A percentile compares a stretch with the other conserved stretches of the same genome.
phyloP scores from a whole-genome alignment of 2,329 filamentous ascomycete species.

The Colletotrichum eleusines region DNA sequence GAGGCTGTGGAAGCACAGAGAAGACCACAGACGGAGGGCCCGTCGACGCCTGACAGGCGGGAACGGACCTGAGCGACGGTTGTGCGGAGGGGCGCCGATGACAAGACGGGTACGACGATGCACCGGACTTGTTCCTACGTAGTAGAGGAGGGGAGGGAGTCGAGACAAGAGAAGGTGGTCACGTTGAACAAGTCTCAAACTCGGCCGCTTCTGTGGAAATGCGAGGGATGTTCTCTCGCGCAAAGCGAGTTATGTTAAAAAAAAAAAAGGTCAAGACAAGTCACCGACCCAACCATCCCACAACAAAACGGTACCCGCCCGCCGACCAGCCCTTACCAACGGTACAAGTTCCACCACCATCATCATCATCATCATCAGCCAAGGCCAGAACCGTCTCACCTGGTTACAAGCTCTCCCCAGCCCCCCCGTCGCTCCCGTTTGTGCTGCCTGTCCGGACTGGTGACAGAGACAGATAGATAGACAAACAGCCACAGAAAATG shows the following conservation, averaged over 20 bases:
- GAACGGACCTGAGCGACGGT: conserved; percentile 22
- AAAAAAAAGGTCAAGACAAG: background rate
- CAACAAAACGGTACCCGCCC: conserved; percentile 7
- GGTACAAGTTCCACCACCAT: too few relatives aligned
- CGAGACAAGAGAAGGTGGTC: conserved; percentile 6
- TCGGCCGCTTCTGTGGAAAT: background rate
- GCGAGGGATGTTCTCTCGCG: conserved; percentile 5
- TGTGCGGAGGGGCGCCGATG: conserved; percentile 5
- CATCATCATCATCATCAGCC: conserved; percentile 36
- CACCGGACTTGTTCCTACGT: background rate
- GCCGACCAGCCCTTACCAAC: background rate
- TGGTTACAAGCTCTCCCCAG: conserved; percentile 22
- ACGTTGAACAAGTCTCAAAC: conserved; percentile 20
- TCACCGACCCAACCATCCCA: conserved; percentile 3
- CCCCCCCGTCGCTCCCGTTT: conserved; percentile 26
- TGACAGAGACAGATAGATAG: too few relatives aligned
- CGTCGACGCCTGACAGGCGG: conserved; percentile 33
- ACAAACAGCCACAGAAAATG: too few relatives aligned
- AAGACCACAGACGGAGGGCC: conserved; percentile 30
- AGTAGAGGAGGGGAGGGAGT: background rate
- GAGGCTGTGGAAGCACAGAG: conserved; percentile 39
- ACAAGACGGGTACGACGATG: conserved; percentile 28
- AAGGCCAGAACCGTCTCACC: conserved; percentile 35
- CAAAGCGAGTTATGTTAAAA: too few relatives aligned
- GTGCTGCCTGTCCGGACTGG: too few relatives aligned